phyloP scores from a whole-genome alignment of 148 eudicot species.

The Simmondsia chinensis region DNA sequence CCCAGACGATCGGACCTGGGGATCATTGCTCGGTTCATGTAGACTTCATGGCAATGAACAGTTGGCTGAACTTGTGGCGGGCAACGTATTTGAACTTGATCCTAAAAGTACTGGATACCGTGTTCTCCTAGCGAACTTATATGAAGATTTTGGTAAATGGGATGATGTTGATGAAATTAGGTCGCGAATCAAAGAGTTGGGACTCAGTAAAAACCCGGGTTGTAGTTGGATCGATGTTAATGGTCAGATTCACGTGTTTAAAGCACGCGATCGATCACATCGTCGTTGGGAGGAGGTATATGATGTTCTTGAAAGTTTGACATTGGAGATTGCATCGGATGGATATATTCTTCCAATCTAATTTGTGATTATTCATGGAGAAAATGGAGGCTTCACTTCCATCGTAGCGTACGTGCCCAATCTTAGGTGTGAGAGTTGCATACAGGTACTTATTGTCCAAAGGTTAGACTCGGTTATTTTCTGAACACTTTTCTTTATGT shows the following conservation, averaged over 20 bases:
- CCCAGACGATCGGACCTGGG: slow-evolving; percentile 33
- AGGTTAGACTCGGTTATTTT: no score
- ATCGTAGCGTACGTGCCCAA: no score
- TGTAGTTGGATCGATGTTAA: slow-evolving; percentile 38
- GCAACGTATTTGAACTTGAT: slow-evolving; percentile 28
- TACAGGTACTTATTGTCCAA: no score
- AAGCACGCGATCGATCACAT: slow-evolving; percentile 26
- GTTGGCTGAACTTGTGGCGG: slow-evolving; percentile 28
- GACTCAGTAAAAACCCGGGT: slow-evolving; percentile 30
- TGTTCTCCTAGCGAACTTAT: slow-evolving; percentile 42
- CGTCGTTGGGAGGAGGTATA: slow-evolving; percentile 12
- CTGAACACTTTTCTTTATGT: no score
- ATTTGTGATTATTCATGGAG: no score
- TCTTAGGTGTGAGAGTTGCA: no score
- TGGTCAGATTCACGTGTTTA: slow-evolving; percentile 28
- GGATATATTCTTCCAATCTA: slow-evolving; percentile 34
- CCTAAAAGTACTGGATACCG: slow-evolving; percentile 30
- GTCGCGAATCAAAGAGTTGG: slow-evolving; percentile 23
- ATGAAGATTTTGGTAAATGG: slow-evolving; percentile 26
- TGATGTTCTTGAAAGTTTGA: slow-evolving; percentile 17
- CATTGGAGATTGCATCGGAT: slow-evolving; percentile 14
- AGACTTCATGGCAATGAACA: slow-evolving; percentile 24
- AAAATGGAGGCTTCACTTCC: no score
- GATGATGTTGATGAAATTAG: slow-evolving; percentile 19
- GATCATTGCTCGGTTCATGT: slow-evolving; percentile 39